Base-by-base conservation (phyloP, 2,329 filamentous ascomycete species). In the Diaporthe sp. region DNA sequence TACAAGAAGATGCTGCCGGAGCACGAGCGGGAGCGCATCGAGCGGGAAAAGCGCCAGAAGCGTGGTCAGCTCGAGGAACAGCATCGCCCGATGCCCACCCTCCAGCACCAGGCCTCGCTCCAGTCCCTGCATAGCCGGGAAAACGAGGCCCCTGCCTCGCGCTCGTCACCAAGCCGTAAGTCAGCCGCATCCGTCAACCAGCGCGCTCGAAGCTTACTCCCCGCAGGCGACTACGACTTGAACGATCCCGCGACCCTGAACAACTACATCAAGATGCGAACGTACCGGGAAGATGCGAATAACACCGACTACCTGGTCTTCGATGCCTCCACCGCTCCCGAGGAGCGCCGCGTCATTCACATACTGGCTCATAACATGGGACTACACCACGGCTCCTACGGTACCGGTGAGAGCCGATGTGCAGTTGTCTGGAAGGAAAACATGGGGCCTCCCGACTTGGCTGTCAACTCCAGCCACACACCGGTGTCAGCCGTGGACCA, bases 1-100 rank as follows among this genome's bases (percentile, higher is more conserved):
- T 99, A 98, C 87, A 99, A 99, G 89, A 98, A 98, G 87, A 98
- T 99, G 97, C 90, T 99, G 7, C 97, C 97, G 0, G 91, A 97
- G 78, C 95, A 96, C 44, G 97, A 98, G 85, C 92, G 97, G 71
- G 97, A 99, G 85, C 92, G 97, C 55, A 98, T 99, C 79, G 97
- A 99, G 84, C 91, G 97, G 8, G 97, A 98, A 85, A 99, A 98
- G 91, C 91, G 97, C 75, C 96, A 98, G 86, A 94, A 97, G 80
- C 93, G 97, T 71, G 97, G 97, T 67, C 97, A 99, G 85, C 90
- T 99, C 17, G 96, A 99, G 84, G 97, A 99, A 85, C 97, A 99
- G 84, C 97, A 99, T 84, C 92, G 96, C 42, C 82, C 95, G 87
- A 80, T 93, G 61, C 92, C 93, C 80, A 49, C 71, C 7, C 90